Percentiles rank a stretch among this genome's conserved stretches.
phyloP scores from a whole-genome alignment of 768 basidiomycete species.

The Galerina sulciceps region DNA sequence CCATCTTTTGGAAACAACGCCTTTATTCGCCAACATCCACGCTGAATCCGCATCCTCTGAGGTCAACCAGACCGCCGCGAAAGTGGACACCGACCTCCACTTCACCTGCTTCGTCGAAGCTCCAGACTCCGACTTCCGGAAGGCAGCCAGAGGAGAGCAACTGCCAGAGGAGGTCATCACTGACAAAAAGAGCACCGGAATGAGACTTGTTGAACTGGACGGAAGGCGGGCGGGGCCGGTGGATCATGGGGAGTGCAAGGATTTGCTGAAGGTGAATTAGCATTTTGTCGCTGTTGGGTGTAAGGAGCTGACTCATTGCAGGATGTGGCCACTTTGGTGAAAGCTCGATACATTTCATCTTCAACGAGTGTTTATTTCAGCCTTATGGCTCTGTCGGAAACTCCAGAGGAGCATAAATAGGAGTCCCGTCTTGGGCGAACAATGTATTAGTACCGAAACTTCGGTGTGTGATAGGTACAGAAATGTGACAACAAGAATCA shows the following conservation, averaged over 20 bases:
- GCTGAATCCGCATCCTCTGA: constrained; percentile 63
- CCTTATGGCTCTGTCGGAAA: constrained; percentile 52
- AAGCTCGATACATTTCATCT: constrained; percentile 58
- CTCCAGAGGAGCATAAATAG: not conserved
- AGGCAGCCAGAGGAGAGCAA: constrained; percentile 24
- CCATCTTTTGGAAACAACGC: constrained; percentile 71
- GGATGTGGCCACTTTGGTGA: constrained; percentile 71
- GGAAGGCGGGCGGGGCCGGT: constrained; percentile 79
- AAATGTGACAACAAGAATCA: no score
- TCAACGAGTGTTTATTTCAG: constrained; percentile 65
- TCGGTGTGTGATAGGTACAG: no score
- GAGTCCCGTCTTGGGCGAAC: no score
- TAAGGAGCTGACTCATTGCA: constrained; percentile 23
- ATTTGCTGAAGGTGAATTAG: constrained; percentile 58
- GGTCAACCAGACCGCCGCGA: constrained; percentile 58
- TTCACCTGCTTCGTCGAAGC: constrained; percentile 88
- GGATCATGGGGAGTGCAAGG: constrained; percentile 68
- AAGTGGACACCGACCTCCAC: constrained; percentile 78
- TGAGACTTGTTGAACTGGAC: constrained; percentile 83
- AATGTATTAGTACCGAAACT: no score
- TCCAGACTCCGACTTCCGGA: constrained; percentile 44
- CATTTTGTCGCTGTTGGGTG: not conserved
- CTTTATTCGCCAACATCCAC: constrained; percentile 81
- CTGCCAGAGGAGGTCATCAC: constrained; percentile 16
- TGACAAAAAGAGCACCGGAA: constrained; percentile 26